Evolutionary conservation across 2,329 filamentous ascomycete species (phyloP), one percentile per base, ranked within the genome.

Genomic region (Macrophomina pseudophaseolina): DNA sequence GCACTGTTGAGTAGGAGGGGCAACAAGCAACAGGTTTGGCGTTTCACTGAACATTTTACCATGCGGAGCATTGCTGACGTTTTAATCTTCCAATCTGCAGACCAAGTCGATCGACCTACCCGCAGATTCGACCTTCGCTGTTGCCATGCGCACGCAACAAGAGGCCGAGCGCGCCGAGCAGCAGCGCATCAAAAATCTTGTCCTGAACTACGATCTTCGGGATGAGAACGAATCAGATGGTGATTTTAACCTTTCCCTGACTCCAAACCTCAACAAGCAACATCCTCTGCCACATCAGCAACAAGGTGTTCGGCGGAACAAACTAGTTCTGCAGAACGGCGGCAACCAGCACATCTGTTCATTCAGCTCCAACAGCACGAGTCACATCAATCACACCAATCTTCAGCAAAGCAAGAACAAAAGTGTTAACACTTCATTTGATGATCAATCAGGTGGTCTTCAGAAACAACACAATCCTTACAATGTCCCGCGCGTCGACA

Each of bases 101-200:
- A 97, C 94, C 28, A 91, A 92, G 60, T 95, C 92, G 5, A 94
- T 98, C 72, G 93, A 95, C 73, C 83, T 98, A 56, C 91, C 91
- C 9, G 89, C 94, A 1, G 92, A 99, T 77, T 98, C 95, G 0
- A 94, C 89, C 59, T 97, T 99, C 80, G 95, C 95, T 5, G 87
- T 98, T 70, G 95, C 95, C 51, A 95, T 99, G 93, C 95, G 93
- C 77, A 93, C 88, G 68, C 94, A 98, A 81, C 94, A 97, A 76
- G 91, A 96, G 80, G 94, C 93, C 2, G 94, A 98, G 77, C 90
- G 91, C 64, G 95, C 97, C 76, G 96, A 99, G 78, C 94, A 99
- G 78, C 93, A 97, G 78, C 91, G 95, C 69, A 99, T 99, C 87
- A 99, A 99, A 83, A 97, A 93, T 74, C 85, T 99, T 53, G 95